Percentiles rank a stretch among this genome's conserved stretches.
Evolutionary conservation across 306 rosid species (phyloP).

Genomic region (Oemleria cerasiformis): DNA sequence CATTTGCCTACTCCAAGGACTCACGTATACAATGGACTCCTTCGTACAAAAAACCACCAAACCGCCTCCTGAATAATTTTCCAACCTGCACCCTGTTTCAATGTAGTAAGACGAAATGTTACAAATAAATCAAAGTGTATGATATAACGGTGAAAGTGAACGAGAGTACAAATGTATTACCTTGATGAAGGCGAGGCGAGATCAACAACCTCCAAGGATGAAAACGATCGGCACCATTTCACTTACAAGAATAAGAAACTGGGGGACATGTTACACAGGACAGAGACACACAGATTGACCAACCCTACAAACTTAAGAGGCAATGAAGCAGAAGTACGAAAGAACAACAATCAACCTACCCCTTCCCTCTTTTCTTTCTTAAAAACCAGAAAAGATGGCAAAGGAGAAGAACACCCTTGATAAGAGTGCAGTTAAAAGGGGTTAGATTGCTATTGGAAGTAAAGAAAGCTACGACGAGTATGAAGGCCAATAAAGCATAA

Average conservation of each 20-base stretch:
- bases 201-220: slow-evolving; percentile 41
- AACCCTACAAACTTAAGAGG: slow-evolving; percentile 27
- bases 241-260: slow-evolving; percentile 7
- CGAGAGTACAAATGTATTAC: slow-evolving; percentile 26
- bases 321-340: slow-evolving; percentile 32
- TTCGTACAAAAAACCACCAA: too few relatives aligned
- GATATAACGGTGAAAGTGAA: slow-evolving; percentile 1
- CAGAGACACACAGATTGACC: slow-evolving; percentile 25
- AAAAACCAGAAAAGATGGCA: slow-evolving; percentile 62
- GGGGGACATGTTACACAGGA: slow-evolving; percentile 18
- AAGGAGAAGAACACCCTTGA: slow-evolving; percentile 34
- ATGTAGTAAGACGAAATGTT: neutral
- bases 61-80: slow-evolving; percentile 8
- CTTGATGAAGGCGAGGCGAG: slow-evolving; percentile 40
- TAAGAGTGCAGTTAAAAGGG: slow-evolving; percentile 28
- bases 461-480: slow-evolving; percentile 15
- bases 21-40: too few relatives aligned
- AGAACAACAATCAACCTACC: slow-evolving; percentile 19
- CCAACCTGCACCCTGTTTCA: slow-evolving; percentile 45
- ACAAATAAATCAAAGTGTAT: neutral
- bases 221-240: slow-evolving; percentile 23
- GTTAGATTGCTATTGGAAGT: slow-evolving; percentile 25
- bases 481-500: slow-evolving; percentile 19
- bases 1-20: slow-evolving; percentile 6
- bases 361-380: slow-evolving; percentile 60